phyloP scores from a whole-genome alignment of 192 early-diverging fungal genomes.

The Entomortierella lignicola region DNA sequence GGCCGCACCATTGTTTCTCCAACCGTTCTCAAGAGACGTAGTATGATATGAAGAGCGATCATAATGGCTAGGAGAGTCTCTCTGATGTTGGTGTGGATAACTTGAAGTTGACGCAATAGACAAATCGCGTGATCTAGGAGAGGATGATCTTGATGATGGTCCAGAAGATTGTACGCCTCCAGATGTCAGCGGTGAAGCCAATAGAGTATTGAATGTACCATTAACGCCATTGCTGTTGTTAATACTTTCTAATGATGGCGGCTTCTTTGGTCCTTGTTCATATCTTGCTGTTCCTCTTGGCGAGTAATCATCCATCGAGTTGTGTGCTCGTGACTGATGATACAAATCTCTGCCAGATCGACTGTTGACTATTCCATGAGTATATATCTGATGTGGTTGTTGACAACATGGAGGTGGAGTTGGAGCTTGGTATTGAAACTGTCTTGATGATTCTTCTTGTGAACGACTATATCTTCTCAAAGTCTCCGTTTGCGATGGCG shows the following conservation, averaged over 20 bases:
- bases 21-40: neutral
- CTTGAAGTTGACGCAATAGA: neutral
- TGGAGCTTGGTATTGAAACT: neutral
- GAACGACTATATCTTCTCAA: neutral
- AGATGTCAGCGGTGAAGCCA: slow-evolving; percentile 10
- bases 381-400: neutral
- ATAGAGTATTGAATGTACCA: neutral
- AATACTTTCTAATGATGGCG: neutral
- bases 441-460: neutral
- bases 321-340: neutral
- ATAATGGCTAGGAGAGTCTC: neutral
- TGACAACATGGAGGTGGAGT: neutral
- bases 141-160: slow-evolving; percentile 26
- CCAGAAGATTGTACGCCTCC: slow-evolving; percentile 18
- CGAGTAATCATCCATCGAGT: neutral
- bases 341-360: neutral
- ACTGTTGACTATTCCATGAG: neutral
- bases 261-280: neutral
- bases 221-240: too few species aligned
- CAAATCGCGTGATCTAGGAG: slow-evolving; percentile 19
- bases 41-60: neutral
- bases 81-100: neutral
- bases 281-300: neutral
- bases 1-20: neutral
- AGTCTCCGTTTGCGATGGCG: neutral